phyloP scores from a whole-genome alignment of 2,329 filamentous ascomycete species.

The Sporothrix protearum region DNA sequence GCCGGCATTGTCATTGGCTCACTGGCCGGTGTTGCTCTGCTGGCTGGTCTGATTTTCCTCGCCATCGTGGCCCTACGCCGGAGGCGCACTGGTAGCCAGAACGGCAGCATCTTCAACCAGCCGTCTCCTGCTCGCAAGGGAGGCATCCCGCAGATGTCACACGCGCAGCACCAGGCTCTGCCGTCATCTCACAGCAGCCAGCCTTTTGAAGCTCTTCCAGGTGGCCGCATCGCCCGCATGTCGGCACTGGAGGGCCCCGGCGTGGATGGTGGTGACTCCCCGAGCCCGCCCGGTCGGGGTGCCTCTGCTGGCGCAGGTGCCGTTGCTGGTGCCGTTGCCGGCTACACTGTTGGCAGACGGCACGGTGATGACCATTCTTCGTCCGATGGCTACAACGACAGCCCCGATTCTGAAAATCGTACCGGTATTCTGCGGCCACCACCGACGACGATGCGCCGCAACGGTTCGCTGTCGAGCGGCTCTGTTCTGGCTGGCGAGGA shows the following conservation, averaged over 20 bases:
- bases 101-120: constrained; percentile 81
- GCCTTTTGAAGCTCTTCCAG: constrained; percentile 69
- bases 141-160: constrained; percentile 37
- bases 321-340: constrained; percentile 47
- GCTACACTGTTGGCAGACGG: constrained; percentile 46
- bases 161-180: constrained; percentile 39
- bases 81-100: constrained; percentile 54
- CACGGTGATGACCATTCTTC: constrained; percentile 58
- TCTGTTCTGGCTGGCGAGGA: constrained; percentile 71
- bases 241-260: constrained; percentile 76
- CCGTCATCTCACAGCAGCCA: constrained; percentile 21
- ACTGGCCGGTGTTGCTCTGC: constrained; percentile 63
- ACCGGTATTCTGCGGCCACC: constrained; percentile 56
- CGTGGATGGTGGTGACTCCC: constrained; percentile 52
- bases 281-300: constrained; percentile 47
- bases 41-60: constrained; percentile 67
- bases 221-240: constrained; percentile 91
- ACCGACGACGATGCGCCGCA: constrained; percentile 61
- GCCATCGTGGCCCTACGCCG: constrained; percentile 56
- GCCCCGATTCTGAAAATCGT: constrained; percentile 64
- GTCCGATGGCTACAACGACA: constrained; percentile 68
- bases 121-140: constrained; percentile 67
- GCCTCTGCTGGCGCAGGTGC: constrained; percentile 44
- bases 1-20: constrained; percentile 86
- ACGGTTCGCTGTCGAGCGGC: constrained; percentile 84